A percentile compares a stretch with the other conserved stretches of the same genome.
phyloP scores from a whole-genome alignment of 2,329 filamentous ascomycete genomes.

The Sporothrix mexicana region DNA sequence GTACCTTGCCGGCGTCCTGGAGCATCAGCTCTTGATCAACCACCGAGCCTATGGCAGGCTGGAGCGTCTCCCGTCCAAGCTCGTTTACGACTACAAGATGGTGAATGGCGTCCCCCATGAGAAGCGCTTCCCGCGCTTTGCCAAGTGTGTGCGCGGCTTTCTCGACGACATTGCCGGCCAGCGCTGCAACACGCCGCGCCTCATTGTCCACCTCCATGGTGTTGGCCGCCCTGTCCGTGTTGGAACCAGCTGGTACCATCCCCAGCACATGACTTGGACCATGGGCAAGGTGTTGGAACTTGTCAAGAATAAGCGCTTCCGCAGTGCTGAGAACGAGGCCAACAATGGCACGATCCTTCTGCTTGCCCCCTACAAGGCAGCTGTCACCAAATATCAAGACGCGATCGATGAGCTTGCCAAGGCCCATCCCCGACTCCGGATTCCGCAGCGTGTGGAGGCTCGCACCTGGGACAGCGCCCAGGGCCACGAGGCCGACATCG shows the following conservation, averaged over 20 bases:
- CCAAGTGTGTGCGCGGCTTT: constrained; percentile 36
- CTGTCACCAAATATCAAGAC: constrained; percentile 46
- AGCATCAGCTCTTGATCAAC: constrained; percentile 42
- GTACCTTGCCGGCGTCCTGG: constrained; percentile 37
- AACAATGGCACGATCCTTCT: constrained; percentile 51
- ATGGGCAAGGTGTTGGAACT: constrained; percentile 45
- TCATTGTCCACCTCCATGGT: constrained; percentile 43
- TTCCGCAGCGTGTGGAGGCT: constrained; percentile 45
- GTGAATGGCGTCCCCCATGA: constrained; percentile 40
- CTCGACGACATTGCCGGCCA: constrained; percentile 35
- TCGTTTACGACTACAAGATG: constrained; percentile 53
- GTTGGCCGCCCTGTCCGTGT: constrained; percentile 37
- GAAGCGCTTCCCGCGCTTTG: constrained; percentile 35
- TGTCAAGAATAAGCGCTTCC: constrained; percentile 45
- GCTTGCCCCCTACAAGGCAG: constrained; percentile 52
- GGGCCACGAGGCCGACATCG: constrained; percentile 55
- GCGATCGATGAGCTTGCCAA: constrained; percentile 41
- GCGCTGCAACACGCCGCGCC: constrained; percentile 45
- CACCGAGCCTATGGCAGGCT: constrained; percentile 43
- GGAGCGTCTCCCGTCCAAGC: constrained; percentile 49
- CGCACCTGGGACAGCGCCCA: constrained; percentile 55
- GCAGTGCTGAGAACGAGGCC: constrained; percentile 39
- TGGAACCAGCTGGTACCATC: constrained; percentile 51
- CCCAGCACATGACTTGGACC: constrained; percentile 48
- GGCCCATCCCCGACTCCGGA: constrained; percentile 39